Evolutionary conservation across 306 rosid species (phyloP).

Genomic region (Abrus pulchellus): DNA sequence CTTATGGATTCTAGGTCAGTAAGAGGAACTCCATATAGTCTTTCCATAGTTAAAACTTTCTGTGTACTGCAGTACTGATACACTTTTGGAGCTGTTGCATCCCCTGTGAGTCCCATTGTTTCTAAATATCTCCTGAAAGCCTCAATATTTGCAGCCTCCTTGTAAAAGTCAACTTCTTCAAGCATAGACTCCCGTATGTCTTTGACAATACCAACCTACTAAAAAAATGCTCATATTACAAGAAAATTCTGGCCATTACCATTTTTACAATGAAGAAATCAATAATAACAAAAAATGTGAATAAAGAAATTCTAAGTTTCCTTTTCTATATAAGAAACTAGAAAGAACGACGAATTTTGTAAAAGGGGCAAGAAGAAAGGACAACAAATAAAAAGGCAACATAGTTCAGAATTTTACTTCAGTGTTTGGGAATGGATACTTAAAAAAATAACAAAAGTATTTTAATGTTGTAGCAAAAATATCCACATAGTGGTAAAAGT

Average conservation of each 20-base stretch:
- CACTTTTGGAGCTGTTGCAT: constrained; percentile 96
- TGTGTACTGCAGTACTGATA: constrained; percentile 79
- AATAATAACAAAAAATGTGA: constrained; percentile 17
- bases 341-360: constrained; percentile 30
- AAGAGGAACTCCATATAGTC: constrained; percentile 96
- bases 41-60: constrained; percentile 87
- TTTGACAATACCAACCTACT: constrained; percentile 91
- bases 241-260: constrained; percentile 45
- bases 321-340: constrained; percentile 20
- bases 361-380: constrained; percentile 12
- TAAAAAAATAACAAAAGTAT: neutral
- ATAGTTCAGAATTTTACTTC: constrained; percentile 32
- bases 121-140: constrained; percentile 92
- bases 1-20: constrained; percentile 91
- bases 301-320: constrained; percentile 28
- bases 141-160: constrained; percentile 95
- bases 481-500: constrained; percentile 32
- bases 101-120: constrained; percentile 81
- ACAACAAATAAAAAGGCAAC: constrained; percentile 32
- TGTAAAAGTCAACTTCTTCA: constrained; percentile 95
- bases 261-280: constrained; percentile 20
- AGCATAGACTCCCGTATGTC: constrained; percentile 97
- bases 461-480: constrained; percentile 21
- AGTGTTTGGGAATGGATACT: constrained; percentile 7
- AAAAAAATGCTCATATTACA: constrained; percentile 54